Base-by-base conservation (phyloP, 805 yeast genomes). In the Metschnikowia similis region DNA sequence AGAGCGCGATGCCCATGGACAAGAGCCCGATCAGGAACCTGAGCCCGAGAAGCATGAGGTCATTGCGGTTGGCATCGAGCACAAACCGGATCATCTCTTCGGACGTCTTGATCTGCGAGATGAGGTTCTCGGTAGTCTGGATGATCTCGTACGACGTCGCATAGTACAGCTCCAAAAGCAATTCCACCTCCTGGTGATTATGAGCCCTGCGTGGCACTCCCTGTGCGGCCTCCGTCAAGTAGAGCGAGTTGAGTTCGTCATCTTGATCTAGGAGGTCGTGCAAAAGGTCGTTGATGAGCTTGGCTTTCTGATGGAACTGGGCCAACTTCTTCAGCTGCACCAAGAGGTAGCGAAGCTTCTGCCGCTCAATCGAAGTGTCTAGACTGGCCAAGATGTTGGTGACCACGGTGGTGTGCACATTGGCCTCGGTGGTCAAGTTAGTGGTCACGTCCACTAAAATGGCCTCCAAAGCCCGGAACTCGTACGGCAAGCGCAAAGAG, bases 81-180 rank as follows among this genome's bases (percentile, higher is more conserved):
- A 94, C 86, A 56, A 94, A 91, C 61, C 90, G 90, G 52, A 91
- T 90, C 60, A 94, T 90, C 65, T 94, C 99, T 65, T 94, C 98
- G 0, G 97, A 91, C 17, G 96, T 88, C 55, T 82, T 81, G 48
- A 94, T 92, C 64, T 92, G 91, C n/a, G 87, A 79, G 31, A 83
- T 78, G 35, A 88, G 70, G 56, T 81, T 87, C 54, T 85, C 94
- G 17, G 85, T 86, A 3, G 87, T 87, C 65, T 94, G 98, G 2
- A 92, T 97, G 54, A 94, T 87, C 60, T 95, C 97, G 69, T 92
- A 98, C 51, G 88, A 81, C 48, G 92, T 95, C 47, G 85, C 85
- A 59, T 88, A 89, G 71, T 94, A 94, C 1, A 96, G 85, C 62
- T 94, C 99, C 26, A 94, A 67, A 46, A 94, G 74, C 74, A 94